Percentiles rank a stretch among this genome's conserved stretches.
phyloP scores from a whole-genome alignment of 345 rosid species.

The Hibiscus tridactylites region DNA sequence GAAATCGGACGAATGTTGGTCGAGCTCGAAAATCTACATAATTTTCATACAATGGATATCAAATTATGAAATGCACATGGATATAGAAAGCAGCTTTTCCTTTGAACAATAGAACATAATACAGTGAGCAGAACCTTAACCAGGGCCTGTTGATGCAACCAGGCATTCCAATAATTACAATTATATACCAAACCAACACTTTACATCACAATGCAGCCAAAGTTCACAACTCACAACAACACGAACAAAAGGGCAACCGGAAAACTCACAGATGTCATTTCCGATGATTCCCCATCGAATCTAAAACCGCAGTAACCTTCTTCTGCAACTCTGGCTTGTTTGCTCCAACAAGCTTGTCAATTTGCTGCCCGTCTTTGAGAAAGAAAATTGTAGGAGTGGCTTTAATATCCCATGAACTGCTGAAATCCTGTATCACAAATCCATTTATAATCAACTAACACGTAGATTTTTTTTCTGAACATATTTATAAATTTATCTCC shows the following conservation, averaged over 20 bases:
- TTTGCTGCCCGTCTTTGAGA: slow-evolving; percentile 68
- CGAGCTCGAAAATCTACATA: too few relatives aligned
- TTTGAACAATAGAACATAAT: too few relatives aligned
- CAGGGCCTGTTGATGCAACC: background rate
- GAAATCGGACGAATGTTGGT: too few relatives aligned
- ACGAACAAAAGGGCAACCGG: background rate
- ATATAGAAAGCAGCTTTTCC: too few relatives aligned
- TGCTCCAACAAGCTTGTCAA: slow-evolving; percentile 82
- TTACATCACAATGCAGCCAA: background rate
- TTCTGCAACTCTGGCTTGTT: slow-evolving; percentile 77
- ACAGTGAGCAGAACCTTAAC: too few relatives aligned
- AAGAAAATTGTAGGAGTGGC: slow-evolving; percentile 91
- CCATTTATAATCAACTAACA: background rate
- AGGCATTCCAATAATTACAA: background rate
- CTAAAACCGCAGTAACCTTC: slow-evolving; percentile 44
- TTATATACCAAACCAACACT: background rate
- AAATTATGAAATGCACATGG: too few relatives aligned
- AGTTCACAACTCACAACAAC: background rate
- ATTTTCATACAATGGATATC: too few relatives aligned
- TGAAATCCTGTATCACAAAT: slow-evolving; percentile 49
- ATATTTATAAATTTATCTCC: background rate
- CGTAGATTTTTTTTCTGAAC: background rate
- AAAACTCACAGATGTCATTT: background rate
- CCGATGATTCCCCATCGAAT: slow-evolving; percentile 17
- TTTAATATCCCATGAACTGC: slow-evolving; percentile 78